Base-by-base conservation (phyloP, 1,284 basidiomycete genomes). In the Fistulina hepatica region DNA sequence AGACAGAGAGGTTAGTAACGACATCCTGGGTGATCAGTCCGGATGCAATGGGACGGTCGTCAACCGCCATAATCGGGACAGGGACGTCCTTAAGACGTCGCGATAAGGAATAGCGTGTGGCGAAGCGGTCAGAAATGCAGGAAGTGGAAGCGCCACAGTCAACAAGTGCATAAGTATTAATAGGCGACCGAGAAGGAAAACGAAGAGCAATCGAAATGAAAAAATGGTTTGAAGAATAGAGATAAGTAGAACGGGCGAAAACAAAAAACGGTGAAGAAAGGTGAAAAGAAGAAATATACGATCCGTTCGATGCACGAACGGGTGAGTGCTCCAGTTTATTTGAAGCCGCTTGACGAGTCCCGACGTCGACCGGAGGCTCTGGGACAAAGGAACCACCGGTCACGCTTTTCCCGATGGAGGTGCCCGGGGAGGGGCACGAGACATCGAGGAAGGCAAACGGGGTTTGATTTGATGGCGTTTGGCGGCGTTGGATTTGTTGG, bases 1-100 rank as follows among this genome's bases (percentile, higher is more conserved):
- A 39, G 19, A 56, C 48, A 5, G 45, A 35, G 7, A 60, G 35
- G 0, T 43, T 28, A 4, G 53, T 39, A 13, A 57, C 31, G 8
- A 59, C 41, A 17, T 58, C 53, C 16, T 59, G 55, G 8, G 55
- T 56, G 34, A 61, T 48, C 22, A 58, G 43, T 12, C 58, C 56
- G 22, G 49, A 51, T 1, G 55, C 46, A 21, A 59, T 56, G 4
- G 56, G 56, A n/a, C 50, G 45, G 33, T 58, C 43, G 34, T 64
- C 58, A 17, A 64, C 52, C 2, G 53, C 52, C 21, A 41, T 48
- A 12, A 63, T 52, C 5, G 59, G 54, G 6, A 54, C 42, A 7
- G 58, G 59, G 17, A 41, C 34, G 16, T 53, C 39, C 30, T 43
- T 44, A 11, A 43, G 48, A 45, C 26, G 39, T 7, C 47, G 44